A percentile compares a stretch with the other conserved stretches of the same genome.
These are phyloP conservation scores for Fusarium mangiferae DNA, from an alignment of 2,329 filamentous ascomycete species.

Conservation along the genomic window DNA sequence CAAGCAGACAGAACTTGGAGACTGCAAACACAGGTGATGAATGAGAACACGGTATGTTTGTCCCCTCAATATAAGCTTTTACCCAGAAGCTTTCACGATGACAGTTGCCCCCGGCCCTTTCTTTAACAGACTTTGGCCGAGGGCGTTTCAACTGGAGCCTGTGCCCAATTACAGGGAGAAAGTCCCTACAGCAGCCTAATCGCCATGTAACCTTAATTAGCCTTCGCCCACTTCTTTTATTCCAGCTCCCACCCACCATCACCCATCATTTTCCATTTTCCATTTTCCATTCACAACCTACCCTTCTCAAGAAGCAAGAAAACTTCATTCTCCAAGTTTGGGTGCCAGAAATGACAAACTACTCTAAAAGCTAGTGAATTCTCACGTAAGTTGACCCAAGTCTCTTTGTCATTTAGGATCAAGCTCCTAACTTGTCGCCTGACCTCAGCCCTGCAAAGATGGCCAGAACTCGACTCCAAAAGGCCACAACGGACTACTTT, in stretches of 20 bases:
- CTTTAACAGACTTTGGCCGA: not conserved
- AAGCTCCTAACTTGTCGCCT: not conserved
- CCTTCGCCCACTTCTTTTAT: not conserved
- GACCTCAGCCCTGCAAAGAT: not conserved
- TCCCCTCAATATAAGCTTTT: too few species aligned
- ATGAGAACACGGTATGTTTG: too few species aligned
- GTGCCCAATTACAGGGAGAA: not conserved
- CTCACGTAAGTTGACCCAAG: not conserved
- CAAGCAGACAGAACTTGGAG: too few species aligned
- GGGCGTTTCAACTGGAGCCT: not conserved
- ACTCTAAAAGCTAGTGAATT: not conserved
- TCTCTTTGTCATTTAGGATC: not conserved
- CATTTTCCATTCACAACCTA: not conserved
- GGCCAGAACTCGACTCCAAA: not conserved
- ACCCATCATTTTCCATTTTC: not conserved
- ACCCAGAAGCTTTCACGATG: too few species aligned
- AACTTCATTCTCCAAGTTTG: not conserved
- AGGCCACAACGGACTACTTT: not conserved
- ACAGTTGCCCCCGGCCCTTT: not conserved
- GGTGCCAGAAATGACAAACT: fast-evolving
- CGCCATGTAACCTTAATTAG: not conserved
- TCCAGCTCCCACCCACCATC: not conserved
- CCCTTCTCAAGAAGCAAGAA: not conserved
- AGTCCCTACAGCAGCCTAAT: not conserved
- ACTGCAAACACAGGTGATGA: too few species aligned